These are phyloP conservation scores for Syzygium aqueum DNA, from an alignment of 345 rosid species.

Conservation along the genomic window DNA sequence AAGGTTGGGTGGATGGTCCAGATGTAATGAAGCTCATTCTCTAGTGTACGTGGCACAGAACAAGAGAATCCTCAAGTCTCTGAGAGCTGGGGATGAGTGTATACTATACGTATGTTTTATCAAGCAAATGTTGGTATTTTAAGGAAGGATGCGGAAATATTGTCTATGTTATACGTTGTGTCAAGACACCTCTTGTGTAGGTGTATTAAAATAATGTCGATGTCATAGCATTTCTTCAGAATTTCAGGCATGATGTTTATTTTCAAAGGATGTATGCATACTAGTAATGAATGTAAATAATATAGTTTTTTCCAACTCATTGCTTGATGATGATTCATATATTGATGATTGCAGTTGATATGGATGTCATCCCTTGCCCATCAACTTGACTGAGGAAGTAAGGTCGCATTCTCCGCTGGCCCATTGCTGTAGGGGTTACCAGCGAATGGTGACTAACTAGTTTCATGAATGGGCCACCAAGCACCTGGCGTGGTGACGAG, in stretches of 20 bases:
- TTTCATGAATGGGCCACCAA: not conserved
- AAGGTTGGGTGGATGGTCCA: conserved; percentile 42
- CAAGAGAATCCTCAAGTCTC: conserved; percentile 30
- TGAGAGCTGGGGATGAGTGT: not conserved
- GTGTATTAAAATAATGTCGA: not conserved
- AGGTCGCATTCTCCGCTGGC: not conserved
- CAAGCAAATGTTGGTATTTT: not conserved
- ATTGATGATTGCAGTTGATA: not conserved
- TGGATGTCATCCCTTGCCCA: not conserved
- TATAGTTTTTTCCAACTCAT: not conserved
- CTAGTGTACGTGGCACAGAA: conserved; percentile 41
- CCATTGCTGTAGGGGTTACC: not conserved
- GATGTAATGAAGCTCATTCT: conserved; percentile 53
- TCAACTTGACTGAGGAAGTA: not conserved
- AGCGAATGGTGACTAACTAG: not conserved
- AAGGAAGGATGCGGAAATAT: not conserved
- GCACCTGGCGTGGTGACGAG: not conserved
- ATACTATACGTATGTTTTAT: not conserved
- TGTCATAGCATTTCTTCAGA: not conserved
- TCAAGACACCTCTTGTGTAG: not conserved
- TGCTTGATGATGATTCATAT: not conserved
- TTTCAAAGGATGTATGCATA: not conserved
- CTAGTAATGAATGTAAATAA: not conserved
- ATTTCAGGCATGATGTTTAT: not conserved
- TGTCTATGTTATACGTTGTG: not conserved